Evolutionary conservation across 2,329 filamentous ascomycete genomes (phyloP).

Genomic region (Colletotrichum orbiculare): DNA sequence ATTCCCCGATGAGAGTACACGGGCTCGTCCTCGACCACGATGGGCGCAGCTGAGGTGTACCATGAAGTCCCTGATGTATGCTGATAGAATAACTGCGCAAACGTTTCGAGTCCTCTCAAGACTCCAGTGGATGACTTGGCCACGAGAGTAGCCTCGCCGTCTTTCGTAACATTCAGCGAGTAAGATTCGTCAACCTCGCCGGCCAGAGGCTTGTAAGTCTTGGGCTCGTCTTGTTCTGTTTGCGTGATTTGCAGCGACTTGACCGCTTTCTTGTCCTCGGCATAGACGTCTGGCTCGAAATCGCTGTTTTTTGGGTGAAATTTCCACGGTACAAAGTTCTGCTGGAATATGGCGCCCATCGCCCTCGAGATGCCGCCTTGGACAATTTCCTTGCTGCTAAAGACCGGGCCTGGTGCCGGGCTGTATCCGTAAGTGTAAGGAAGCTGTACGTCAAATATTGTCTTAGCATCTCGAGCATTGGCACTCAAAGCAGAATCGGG

Average conservation of each 20-base stretch:
- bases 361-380: constrained; percentile 68
- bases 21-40: constrained; percentile 78
- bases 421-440: constrained; percentile 58
- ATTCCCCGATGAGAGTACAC: constrained; percentile 82
- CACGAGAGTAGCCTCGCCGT: constrained; percentile 70
- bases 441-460: constrained; percentile 54
- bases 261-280: constrained; percentile 60
- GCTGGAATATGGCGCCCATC: constrained; percentile 71
- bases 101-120: constrained; percentile 78
- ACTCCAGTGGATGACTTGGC: constrained; percentile 76
- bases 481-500: constrained; percentile 39
- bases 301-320: constrained; percentile 72
- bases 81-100: constrained; percentile 82
- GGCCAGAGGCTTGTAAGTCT: constrained; percentile 69
- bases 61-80: constrained; percentile 67
- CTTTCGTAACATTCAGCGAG: constrained; percentile 67
- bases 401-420: constrained; percentile 49
- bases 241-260: constrained; percentile 71
- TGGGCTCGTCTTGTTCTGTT: constrained; percentile 62
- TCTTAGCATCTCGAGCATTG: constrained; percentile 46
- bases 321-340: constrained; percentile 83
- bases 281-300: constrained; percentile 69
- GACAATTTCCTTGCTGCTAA: constrained; percentile 65
- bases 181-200: constrained; percentile 82
- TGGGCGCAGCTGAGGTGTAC: constrained; percentile 79